Evolutionary conservation across 306 rosid species (phyloP).

Genomic region (Trifolium pratense): DNA sequence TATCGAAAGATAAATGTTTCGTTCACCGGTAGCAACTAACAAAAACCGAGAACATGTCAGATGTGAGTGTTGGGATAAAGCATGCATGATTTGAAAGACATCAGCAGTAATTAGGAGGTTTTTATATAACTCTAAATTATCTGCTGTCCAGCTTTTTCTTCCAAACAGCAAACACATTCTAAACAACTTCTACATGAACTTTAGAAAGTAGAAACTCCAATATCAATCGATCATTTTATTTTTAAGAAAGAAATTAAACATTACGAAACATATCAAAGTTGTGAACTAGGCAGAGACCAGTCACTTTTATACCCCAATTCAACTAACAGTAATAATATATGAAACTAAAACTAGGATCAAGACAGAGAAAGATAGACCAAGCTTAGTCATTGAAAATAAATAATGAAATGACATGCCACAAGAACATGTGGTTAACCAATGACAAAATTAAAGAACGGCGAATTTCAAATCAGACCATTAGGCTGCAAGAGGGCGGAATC

Average conservation of each 20-base stretch:
- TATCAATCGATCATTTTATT: neutral
- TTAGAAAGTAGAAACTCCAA: neutral
- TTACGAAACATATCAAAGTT: neutral
- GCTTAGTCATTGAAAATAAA: neutral
- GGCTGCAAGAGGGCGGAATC: neutral
- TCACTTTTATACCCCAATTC: neutral
- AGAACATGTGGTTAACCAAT: neutral
- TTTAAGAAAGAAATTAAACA: neutral
- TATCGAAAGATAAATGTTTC: neutral
- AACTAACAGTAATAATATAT: neutral
- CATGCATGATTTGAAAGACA: neutral
- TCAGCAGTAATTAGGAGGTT: neutral
- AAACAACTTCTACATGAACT: neutral
- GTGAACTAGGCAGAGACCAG: neutral
- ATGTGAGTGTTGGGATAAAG: constrained; percentile 11
- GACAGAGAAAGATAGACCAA: neutral
- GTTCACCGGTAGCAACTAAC: neutral
- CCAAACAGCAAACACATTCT: neutral
- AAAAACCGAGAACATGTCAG: constrained; percentile 8
- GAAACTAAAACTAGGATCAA: neutral
- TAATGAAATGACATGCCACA: neutral
- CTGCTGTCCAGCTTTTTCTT: neutral
- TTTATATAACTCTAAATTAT: too few species aligned
- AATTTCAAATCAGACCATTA: neutral
- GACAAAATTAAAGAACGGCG: neutral